A percentile compares a stretch with the other conserved stretches of the same genome.
These are phyloP conservation scores for Nemania sp. DNA, from an alignment of 2,329 filamentous ascomycete species.

Conservation along the genomic window DNA sequence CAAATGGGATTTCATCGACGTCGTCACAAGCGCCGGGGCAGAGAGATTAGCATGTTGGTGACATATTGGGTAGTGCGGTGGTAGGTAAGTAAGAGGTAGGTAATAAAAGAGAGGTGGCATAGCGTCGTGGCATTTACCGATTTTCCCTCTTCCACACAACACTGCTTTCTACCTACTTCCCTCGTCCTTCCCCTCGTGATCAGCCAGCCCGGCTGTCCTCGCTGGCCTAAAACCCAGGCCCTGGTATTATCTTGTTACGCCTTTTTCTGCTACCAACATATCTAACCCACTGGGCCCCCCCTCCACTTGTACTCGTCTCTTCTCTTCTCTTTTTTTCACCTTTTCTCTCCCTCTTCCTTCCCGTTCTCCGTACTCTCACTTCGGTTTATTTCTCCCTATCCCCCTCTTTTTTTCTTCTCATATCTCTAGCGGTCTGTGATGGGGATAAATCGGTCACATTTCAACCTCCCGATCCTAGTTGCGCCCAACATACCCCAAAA, in stretches of 20 bases:
- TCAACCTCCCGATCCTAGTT: slow-evolving; percentile 25
- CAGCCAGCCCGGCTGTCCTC: slow-evolving; percentile 31
- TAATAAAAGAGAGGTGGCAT: slow-evolving; percentile 27
- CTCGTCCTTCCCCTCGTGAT: slow-evolving; percentile 30
- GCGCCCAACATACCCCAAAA: slow-evolving; percentile 31
- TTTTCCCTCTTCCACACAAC: slow-evolving; percentile 30
- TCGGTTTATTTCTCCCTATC: slow-evolving; percentile 12
- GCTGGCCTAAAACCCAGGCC: slow-evolving; percentile 35
- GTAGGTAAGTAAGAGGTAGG: slow-evolving; percentile 16
- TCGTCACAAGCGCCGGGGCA: background rate
- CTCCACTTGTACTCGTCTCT: slow-evolving; percentile 36
- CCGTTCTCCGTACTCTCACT: slow-evolving; percentile 2
- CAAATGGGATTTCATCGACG: slow-evolving; percentile 16
- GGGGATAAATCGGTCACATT: slow-evolving; percentile 21
- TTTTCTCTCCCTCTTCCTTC: slow-evolving; percentile 25
- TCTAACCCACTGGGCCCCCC: slow-evolving; percentile 42
- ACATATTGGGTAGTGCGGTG: slow-evolving; percentile 18
- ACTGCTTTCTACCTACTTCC: slow-evolving; percentile 19
- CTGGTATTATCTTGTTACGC: slow-evolving; percentile 28
- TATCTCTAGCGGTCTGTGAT: slow-evolving; percentile 22
- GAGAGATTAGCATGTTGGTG: slow-evolving; percentile 21
- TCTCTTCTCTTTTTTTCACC: slow-evolving; percentile 29
- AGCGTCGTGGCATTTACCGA: slow-evolving; percentile 32
- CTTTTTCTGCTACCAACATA: slow-evolving; percentile 34
- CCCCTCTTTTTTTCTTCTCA: slow-evolving; percentile 14